These are phyloP conservation scores for Trypanosomatidae sp. DNA, from an alignment of 208 protist genomes.

Conservation along the genomic window DNA sequence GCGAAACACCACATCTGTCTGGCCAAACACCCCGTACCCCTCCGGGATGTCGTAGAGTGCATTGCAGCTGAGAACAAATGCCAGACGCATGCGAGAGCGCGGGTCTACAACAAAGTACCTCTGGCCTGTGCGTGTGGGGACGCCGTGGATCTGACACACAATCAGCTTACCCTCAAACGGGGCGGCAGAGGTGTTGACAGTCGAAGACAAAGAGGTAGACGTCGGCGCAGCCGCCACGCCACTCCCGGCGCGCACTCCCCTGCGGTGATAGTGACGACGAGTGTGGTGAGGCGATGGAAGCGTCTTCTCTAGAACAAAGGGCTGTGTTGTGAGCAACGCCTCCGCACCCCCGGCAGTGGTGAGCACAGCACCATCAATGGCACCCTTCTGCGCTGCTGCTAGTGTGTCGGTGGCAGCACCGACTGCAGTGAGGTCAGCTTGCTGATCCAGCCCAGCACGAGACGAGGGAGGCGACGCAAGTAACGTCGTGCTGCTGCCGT, in stretches of 20 bases:
- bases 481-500: neutral
- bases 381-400: slow-evolving; percentile 1
- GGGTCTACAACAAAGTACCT: slow-evolving; percentile 82
- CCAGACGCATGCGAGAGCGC: slow-evolving; percentile 70
- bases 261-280: slow-evolving; percentile 20
- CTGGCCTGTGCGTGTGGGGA: slow-evolving; percentile 49
- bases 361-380: neutral
- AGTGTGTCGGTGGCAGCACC: neutral
- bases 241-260: neutral
- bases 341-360: neutral
- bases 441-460: neutral
- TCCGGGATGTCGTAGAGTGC: slow-evolving; percentile 38
- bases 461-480: neutral
- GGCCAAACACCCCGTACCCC: slow-evolving; percentile 44
- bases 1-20: slow-evolving; percentile 80
- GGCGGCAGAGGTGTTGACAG: slow-evolving; percentile 12
- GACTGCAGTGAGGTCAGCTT: neutral
- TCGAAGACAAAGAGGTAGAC: neutral
- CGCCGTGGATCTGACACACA: slow-evolving; percentile 72
- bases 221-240: neutral
- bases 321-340: neutral
- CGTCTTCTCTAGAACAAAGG: neutral
- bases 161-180: slow-evolving; percentile 65
- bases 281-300: slow-evolving; percentile 2
- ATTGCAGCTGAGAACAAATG: slow-evolving; percentile 66